Evolutionary conservation across 1,139 yeast genomes (phyloP).

Genomic region (Fermentozyma sake): DNA sequence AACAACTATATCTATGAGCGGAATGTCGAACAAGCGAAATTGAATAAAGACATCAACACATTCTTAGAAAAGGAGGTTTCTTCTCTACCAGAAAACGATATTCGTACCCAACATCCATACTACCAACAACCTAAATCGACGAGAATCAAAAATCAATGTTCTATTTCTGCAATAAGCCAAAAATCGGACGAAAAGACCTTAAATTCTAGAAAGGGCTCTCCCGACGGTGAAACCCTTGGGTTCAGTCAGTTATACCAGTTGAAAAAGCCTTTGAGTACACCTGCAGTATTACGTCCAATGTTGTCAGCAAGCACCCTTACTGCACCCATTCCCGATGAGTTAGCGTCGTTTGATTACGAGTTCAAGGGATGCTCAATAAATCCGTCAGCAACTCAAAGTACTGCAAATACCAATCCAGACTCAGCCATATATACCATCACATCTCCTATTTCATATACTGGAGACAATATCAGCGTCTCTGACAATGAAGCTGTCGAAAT

Average conservation of each 20-base stretch:
- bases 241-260: slow-evolving; percentile 25
- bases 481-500: too few relatives aligned
- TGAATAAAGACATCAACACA: slow-evolving; percentile 6
- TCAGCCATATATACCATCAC: slow-evolving; percentile 6
- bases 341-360: too few relatives aligned
- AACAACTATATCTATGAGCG: slow-evolving; percentile 15
- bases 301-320: slow-evolving; percentile 1
- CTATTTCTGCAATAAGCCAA: slow-evolving; percentile 1
- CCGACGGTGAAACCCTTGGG: not conserved
- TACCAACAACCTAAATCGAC: slow-evolving; percentile 1
- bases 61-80: slow-evolving; percentile 4
- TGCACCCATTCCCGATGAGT: not conserved
- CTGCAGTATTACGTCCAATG: slow-evolving; percentile 42
- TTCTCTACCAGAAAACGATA: not conserved
- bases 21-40: slow-evolving; percentile 10
- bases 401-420: not conserved
- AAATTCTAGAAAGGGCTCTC: too few relatives aligned
- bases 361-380: too few relatives aligned
- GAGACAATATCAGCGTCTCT: too few relatives aligned
- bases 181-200: not conserved
- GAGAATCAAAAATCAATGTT: slow-evolving; percentile 4
- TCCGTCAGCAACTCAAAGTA: too few relatives aligned
- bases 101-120: slow-evolving; percentile 6
- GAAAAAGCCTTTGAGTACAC: slow-evolving; percentile 38
- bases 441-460: slow-evolving; percentile 7